Base-by-base conservation (phyloP, 495 filamentous ascomycete genomes). In the Beverwykella pulmonaria region DNA sequence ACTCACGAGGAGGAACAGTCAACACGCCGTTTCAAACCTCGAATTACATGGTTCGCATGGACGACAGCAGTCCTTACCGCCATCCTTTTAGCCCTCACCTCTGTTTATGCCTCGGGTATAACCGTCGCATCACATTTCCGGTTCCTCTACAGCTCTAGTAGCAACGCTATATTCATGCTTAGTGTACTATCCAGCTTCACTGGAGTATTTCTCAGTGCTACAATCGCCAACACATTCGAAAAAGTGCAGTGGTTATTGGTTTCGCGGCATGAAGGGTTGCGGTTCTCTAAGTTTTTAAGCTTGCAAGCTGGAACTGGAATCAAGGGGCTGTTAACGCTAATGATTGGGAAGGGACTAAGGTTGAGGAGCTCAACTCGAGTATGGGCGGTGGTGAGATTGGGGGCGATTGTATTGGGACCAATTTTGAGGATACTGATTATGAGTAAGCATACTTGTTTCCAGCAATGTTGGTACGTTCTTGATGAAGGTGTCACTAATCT, bases 151-250 rank as follows among this genome's bases (percentile, higher is more conserved):
- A 9, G 12, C 10, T 59, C 36, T 12, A 59, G 55, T 19, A 39
- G 29, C 29, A 59, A 59, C 30, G 26, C 55, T 14, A 59, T 59
- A 2, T 59, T 59, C 17, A 34, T 59, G 9, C 55, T 59, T 25
- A 46, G 55, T 34, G 30, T 59, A 41, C n/a, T 59, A 8, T 59
- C 55, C 22, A 39, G 34, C 6, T 39, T 59, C 17, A 59, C 55
- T 1, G 36, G 55, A 17, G 15, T 41, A 1, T 46, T 59, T 17
- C 55, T 59, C 32, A 25, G 29, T 19, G 55, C 55, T 22, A 59
- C 55, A 17, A 59, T 59, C 23, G 29, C 55, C 29, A 19, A 29
- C 8, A 10, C 55, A 12, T 46, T 59, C 22, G 55, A 59, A 19
- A 32, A 39, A 19, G 55, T 59, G 19, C 55, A 20, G 34, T 59